Percentiles rank a stretch among this genome's conserved stretches.
Conservation (phyloP, 352 stramenopile species). For the Pythium oligandrum region DNA sequence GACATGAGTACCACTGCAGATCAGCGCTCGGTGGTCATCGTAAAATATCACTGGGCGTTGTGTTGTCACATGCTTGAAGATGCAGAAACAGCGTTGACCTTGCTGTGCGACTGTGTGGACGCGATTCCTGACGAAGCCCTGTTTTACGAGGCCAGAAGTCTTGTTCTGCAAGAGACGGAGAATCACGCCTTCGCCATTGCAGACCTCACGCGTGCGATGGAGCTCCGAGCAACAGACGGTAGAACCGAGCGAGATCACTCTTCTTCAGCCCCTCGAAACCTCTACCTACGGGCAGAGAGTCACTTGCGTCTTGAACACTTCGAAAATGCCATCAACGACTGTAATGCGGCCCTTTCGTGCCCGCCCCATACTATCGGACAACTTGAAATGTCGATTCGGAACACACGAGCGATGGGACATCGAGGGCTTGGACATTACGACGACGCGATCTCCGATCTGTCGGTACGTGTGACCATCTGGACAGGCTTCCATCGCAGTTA, state of each 20-base stretch:
- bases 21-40: conserved; percentile 37
- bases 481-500: no score
- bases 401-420: conserved; percentile 50
- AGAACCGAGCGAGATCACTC: no score
- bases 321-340: conserved; percentile 39
- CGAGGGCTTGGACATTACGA: conserved; percentile 58
- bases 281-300: conserved; percentile 50
- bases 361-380: conserved; percentile 16
- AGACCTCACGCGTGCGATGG: conserved; percentile 37
- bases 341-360: conserved; percentile 14
- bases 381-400: conserved; percentile 37
- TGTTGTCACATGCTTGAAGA: conserved; percentile 44
- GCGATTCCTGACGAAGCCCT: conserved; percentile 44
- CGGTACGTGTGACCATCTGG: conserved; percentile 21
- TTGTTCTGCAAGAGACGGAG: conserved; percentile 56
- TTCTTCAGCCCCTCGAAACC: background rate
- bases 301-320: conserved; percentile 39
- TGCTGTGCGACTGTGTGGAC: conserved; percentile 55
- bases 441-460: conserved; percentile 45
- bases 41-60: conserved; percentile 63
- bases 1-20: conserved; percentile 11
- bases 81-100: conserved; percentile 34
- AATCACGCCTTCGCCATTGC: conserved; percentile 43
- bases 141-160: conserved; percentile 48
- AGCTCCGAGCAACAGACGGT: conserved; percentile 5